A percentile compares a stretch with the other conserved stretches of the same genome.
Evolutionary conservation across 164 flowering plant species (phyloP).

Genomic region (Vitis vinifera): ASM3070453v1 NC_081815.1:2356501-2357000

Average conservation of each 20-base stretch:
- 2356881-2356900: conserved; percentile 10
- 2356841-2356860: conserved; percentile 23
- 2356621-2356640: not conserved
- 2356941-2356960: conserved; percentile 9
- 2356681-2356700: not conserved
- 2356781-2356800: conserved; percentile 64
- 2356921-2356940: conserved; percentile 8
- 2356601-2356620: not conserved
- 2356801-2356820: conserved; percentile 71
- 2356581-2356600: not conserved
- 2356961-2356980: conserved; percentile 1
- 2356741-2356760: conserved; percentile 44
- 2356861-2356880: not conserved
- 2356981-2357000: conserved; percentile 13
- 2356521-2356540: no score
- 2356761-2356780: conserved; percentile 68
- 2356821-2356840: conserved; percentile 68
- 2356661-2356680: not conserved
- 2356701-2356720: conserved; percentile 45
- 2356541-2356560: no score
- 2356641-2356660: not conserved
- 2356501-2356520: no score
- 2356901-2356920: conserved; percentile 8
- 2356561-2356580: not conserved
- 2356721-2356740: conserved; percentile 56